phyloP scores from a whole-genome alignment of 495 filamentous ascomycete species.

The Penicilliopsis zonata region DNA sequence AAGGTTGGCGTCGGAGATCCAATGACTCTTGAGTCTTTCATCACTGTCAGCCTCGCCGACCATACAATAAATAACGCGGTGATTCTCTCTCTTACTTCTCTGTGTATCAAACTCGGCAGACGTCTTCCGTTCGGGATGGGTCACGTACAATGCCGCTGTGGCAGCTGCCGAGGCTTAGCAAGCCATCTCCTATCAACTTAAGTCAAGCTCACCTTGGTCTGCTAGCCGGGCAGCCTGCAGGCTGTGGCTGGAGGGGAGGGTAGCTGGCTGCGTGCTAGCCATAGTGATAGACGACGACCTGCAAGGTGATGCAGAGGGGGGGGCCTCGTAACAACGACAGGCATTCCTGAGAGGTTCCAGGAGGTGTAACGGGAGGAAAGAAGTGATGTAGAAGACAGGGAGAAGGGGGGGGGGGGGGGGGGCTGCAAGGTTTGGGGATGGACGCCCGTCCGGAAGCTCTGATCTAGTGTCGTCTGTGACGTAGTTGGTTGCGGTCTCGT shows the following conservation, averaged over 20 bases:
- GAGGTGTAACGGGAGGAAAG: slow-evolving; percentile 2
- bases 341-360: slow-evolving; percentile 9
- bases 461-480: slow-evolving; percentile 8
- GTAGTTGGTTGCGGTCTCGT: slow-evolving; percentile 12
- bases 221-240: slow-evolving; percentile 22
- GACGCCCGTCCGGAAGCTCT: slow-evolving; percentile 18
- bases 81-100: slow-evolving; percentile 12
- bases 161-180: slow-evolving; percentile 22
- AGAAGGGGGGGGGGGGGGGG: slow-evolving; percentile 1
- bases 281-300: slow-evolving; percentile 11
- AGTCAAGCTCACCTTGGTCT: slow-evolving; percentile 26
- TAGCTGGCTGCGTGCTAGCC: slow-evolving; percentile 13
- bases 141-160: slow-evolving; percentile 40
- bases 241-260: neutral
- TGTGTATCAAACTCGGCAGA: slow-evolving; percentile 13
- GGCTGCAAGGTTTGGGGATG: neutral
- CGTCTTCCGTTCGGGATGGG: slow-evolving; percentile 28
- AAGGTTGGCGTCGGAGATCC: slow-evolving; percentile 57
- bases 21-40: slow-evolving; percentile 54
- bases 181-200: neutral
- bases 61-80: too few relatives aligned
- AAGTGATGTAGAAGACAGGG: slow-evolving; percentile 4
- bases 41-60: too few relatives aligned
- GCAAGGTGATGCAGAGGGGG: slow-evolving; percentile 2
- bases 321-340: slow-evolving; percentile 4